These are phyloP conservation scores for Niebla homalea DNA, from an alignment of 495 filamentous ascomycete species.

Conservation along the genomic window DNA sequence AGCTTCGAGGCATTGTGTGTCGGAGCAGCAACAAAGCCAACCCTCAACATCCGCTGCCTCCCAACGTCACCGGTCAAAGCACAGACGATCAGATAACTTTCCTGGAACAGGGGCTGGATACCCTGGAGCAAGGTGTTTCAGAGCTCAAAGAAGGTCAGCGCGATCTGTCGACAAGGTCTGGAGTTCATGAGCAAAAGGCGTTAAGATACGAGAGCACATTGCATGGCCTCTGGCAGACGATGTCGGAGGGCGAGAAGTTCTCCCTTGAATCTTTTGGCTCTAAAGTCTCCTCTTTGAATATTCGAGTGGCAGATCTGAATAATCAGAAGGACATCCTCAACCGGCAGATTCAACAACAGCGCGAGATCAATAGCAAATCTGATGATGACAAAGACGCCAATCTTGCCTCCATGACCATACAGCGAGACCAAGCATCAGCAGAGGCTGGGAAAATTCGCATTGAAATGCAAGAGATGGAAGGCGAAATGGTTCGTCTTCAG, in stretches of 20 bases:
- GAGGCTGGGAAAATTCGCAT: slow-evolving; percentile 39
- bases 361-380: slow-evolving; percentile 64
- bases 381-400: slow-evolving; percentile 43
- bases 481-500: slow-evolving; percentile 70
- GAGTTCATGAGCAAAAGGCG: slow-evolving; percentile 23
- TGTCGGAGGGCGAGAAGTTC: slow-evolving; percentile 56
- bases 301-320: slow-evolving; percentile 39
- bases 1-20: slow-evolving; percentile 36
- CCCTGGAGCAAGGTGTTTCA: slow-evolving; percentile 22
- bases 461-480: slow-evolving; percentile 63
- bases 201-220: slow-evolving; percentile 48
- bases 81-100: slow-evolving; percentile 41
- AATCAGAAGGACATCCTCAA: slow-evolving; percentile 77
- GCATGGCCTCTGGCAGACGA: slow-evolving; percentile 58
- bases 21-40: slow-evolving; percentile 32
- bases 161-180: slow-evolving; percentile 1
- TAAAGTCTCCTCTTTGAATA: slow-evolving; percentile 65
- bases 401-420: slow-evolving; percentile 36
- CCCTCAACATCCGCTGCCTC: slow-evolving; percentile 34
- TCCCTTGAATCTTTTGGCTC: slow-evolving; percentile 54
- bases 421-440: slow-evolving; percentile 25
- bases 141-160: slow-evolving; percentile 16
- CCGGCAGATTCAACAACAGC: slow-evolving; percentile 84
- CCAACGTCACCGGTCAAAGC: slow-evolving; percentile 29
- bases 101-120: slow-evolving; percentile 31